Conservation (phyloP, 2,329 filamentous ascomycete species). For the Calcarisporium arbuscula region DNA sequence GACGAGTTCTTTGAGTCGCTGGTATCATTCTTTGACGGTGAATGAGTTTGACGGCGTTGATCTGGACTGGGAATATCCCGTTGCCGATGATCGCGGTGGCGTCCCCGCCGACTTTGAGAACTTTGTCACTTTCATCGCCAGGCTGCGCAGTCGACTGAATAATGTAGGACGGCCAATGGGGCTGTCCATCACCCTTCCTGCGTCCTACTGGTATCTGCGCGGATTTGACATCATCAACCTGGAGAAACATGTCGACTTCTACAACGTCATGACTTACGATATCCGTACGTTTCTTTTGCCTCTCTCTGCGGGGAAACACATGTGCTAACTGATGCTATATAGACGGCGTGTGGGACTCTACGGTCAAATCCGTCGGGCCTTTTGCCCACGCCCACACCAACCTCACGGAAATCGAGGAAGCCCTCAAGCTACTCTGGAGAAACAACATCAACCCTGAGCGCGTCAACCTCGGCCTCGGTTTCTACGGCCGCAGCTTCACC, state of each 20-base stretch:
- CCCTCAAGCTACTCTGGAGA: slow-evolving; percentile 30
- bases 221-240: slow-evolving; percentile 25
- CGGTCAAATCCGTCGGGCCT: not conserved
- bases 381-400: not conserved
- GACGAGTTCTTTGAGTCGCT: too few species aligned
- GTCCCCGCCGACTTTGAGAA: slow-evolving; percentile 28
- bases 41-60: too few species aligned
- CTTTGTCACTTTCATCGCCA: too few species aligned
- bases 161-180: slow-evolving; percentile 26
- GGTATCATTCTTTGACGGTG: too few species aligned
- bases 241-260: not conserved
- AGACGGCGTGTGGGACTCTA: not conserved
- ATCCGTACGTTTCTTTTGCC: too few species aligned
- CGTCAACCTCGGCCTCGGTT: slow-evolving; percentile 39
- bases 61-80: slow-evolving; percentile 42
- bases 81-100: slow-evolving; percentile 28
- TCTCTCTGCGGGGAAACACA: too few species aligned
- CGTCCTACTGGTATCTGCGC: slow-evolving; percentile 31
- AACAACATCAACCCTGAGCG: slow-evolving; percentile 31
- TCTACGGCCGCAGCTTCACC: slow-evolving; percentile 31
- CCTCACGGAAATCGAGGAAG: not conserved
- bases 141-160: slow-evolving; percentile 27
- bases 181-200: slow-evolving; percentile 31
- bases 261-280: not conserved
- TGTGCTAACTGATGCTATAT: too few species aligned